Evolutionary conservation across 495 filamentous ascomycete species (phyloP).

Genomic region (Aspergillus baeticus): DNA sequence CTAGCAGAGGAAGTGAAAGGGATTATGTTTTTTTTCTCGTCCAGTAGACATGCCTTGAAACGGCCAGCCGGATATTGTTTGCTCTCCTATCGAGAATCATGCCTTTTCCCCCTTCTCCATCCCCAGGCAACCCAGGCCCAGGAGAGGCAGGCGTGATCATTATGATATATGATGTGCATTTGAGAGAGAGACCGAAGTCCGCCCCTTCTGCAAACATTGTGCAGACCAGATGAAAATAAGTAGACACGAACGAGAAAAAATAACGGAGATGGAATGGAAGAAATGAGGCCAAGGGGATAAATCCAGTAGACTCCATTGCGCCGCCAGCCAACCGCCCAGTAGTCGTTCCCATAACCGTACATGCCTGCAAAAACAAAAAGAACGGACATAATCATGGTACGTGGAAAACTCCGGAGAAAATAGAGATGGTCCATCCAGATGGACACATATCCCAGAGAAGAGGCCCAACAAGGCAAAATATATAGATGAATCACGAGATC

Average conservation of each 20-base stretch:
- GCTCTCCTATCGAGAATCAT: constrained; percentile 1
- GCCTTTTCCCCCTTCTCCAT: not conserved
- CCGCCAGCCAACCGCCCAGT: constrained; percentile 12
- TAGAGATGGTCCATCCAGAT: constrained; percentile 9
- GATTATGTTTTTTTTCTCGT: too few relatives aligned
- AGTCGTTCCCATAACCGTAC: constrained; percentile 22
- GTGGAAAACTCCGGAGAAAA: not conserved
- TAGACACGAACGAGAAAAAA: not conserved
- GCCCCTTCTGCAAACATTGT: not conserved
- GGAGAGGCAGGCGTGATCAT: not conserved
- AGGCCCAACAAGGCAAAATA: not conserved
- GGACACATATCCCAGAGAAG: constrained; percentile 1
- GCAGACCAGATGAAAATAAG: constrained; percentile 8
- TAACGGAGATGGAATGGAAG: not conserved
- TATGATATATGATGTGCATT: constrained; percentile 26
- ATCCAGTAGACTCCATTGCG: constrained; percentile 18
- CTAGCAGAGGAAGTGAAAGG: too few relatives aligned
- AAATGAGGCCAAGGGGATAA: constrained; percentile 1
- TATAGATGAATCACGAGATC: constrained; percentile 7
- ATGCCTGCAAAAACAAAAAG: constrained; percentile 16
- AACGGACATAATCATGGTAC: constrained; percentile 16
- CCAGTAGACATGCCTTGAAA: not conserved
- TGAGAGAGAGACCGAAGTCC: constrained; percentile 20
- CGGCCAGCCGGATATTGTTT: constrained; percentile 18
- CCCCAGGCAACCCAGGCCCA: not conserved